Percentiles rank a stretch among this genome's conserved stretches.
These are phyloP conservation scores for Solanum pinnatisectum DNA, from an alignment of 257 asterid species.

Conservation along the genomic window DNA sequence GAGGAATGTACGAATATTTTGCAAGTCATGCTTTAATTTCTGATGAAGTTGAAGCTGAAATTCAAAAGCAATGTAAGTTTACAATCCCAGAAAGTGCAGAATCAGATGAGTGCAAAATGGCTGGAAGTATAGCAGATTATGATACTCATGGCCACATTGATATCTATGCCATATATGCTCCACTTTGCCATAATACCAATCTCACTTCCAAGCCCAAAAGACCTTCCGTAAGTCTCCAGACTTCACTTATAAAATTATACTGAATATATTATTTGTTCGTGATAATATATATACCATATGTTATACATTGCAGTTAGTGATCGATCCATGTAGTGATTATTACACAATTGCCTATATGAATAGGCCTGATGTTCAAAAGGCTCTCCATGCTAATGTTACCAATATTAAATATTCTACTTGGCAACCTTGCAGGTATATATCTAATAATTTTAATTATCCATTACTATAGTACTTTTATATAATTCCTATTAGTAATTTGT, in stretches of 20 bases:
- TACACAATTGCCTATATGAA: conserved; percentile 58
- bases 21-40: conserved; percentile 63
- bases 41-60: conserved; percentile 13
- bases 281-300: not conserved
- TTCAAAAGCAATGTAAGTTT: conserved; percentile 40
- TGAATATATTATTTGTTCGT: not conserved
- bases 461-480: not conserved
- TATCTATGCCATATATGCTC: conserved; percentile 66
- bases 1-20: conserved; percentile 62
- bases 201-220: conserved; percentile 44
- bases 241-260: not conserved
- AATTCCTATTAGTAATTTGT: not conserved
- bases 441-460: not conserved
- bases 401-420: conserved; percentile 36
- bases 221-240: conserved; percentile 20
- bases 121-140: conserved; percentile 11
- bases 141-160: conserved; percentile 9
- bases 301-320: conserved; percentile 17
- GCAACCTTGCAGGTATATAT: conserved; percentile 58
- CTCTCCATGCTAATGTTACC: conserved; percentile 81
- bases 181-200: conserved; percentile 32
- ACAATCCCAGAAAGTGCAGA: conserved; percentile 15
- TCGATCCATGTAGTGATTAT: conserved; percentile 63
- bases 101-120: conserved; percentile 15
- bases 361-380: conserved; percentile 61